Evolutionary conservation across 2,329 filamentous ascomycete species (phyloP), one percentile per base, ranked within the genome.

Genomic region (Zasmidium citrigriseum): DNA sequence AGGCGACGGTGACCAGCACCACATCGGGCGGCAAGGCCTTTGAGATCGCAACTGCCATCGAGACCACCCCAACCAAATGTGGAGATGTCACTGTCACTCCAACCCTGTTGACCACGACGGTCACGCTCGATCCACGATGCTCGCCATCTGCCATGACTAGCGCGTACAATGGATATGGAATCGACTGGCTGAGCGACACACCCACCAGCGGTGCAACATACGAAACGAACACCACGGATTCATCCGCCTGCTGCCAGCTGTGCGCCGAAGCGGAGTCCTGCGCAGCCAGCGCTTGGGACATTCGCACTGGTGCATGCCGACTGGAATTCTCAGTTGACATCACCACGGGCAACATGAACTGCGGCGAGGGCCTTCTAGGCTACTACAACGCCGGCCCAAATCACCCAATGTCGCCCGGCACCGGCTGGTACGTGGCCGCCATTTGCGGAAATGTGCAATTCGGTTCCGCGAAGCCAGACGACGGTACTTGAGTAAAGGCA

Each of bases 241-340:
- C 69, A 14, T 67, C 65, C 1, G 48, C 57, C 12, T 72, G 70
- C 59, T 72, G 70, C 57, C 70, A 72, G 60, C 62, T 69, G 1
- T 72, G 70, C 56, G 69, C 68, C 3, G 68, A 68, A 27, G 61
- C 67, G 1, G 58, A 61, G 21, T 50, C 64, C 23, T 72, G 70
- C 41, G 68, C 69, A 5, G 65, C 65, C 14, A 68, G 64, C 52
- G 60, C 63, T 4, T 72, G 69, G 68, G 69, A 71, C 53, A 65
- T 68, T 34, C 62, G 68, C 22, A 64, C 58, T 20, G 64, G 65
- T 11, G 56, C 41, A 21, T 72, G 70, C 62, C 64, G 59, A 38
- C 57, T 72, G 18, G 64, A 69, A 18, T 72, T 72, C 49, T 60
- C 68, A 2, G 65, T 68, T 3, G 60, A 66, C 24, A 61, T 21